phyloP scores from a whole-genome alignment of 352 stramenopile genomes.

The Phytophthora palmivora region DNA sequence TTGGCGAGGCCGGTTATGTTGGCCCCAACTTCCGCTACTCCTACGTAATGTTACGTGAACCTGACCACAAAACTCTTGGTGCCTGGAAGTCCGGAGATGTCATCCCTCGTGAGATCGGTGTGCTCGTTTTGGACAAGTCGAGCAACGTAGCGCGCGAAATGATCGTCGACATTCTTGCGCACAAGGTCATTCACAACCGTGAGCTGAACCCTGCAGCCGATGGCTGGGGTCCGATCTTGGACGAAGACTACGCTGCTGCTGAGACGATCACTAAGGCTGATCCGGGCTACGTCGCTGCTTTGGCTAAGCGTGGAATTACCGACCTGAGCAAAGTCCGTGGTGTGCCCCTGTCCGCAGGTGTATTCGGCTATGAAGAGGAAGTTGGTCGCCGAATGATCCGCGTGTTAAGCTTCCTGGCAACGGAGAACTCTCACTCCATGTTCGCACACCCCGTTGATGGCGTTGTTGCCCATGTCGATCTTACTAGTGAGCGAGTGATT shows the following conservation, averaged over 20 bases:
- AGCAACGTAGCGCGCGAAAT: constrained; percentile 36
- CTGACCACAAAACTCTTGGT: constrained; percentile 40
- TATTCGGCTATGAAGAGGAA: constrained; percentile 46
- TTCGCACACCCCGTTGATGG: constrained; percentile 51
- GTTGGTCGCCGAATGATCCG: constrained; percentile 46
- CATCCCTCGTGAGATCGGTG: constrained; percentile 46
- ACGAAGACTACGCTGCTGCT: constrained; percentile 47
- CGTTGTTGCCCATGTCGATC: constrained; percentile 45
- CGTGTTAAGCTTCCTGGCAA: constrained; percentile 45
- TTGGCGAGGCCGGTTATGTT: constrained; percentile 36
- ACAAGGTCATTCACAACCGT: constrained; percentile 31
- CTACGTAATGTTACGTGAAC: constrained; percentile 56
- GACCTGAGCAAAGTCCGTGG: constrained; percentile 40
- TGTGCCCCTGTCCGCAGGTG: constrained; percentile 39
- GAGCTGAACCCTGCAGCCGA: constrained; percentile 39
- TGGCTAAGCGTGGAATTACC: constrained; percentile 43
- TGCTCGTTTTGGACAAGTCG: constrained; percentile 38
- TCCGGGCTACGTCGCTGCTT: constrained; percentile 36
- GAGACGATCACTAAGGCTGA: constrained; percentile 47
- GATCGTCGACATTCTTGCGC: constrained; percentile 37
- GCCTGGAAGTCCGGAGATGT: constrained; percentile 35
- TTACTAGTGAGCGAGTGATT: constrained; percentile 41
- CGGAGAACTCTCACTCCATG: constrained; percentile 46
- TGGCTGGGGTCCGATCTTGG: constrained; percentile 46
- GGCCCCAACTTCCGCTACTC: constrained; percentile 44